Evolutionary conservation across 1,284 basidiomycete genomes (phyloP).

Genomic region (Wallemia ichthyophaga): DNA sequence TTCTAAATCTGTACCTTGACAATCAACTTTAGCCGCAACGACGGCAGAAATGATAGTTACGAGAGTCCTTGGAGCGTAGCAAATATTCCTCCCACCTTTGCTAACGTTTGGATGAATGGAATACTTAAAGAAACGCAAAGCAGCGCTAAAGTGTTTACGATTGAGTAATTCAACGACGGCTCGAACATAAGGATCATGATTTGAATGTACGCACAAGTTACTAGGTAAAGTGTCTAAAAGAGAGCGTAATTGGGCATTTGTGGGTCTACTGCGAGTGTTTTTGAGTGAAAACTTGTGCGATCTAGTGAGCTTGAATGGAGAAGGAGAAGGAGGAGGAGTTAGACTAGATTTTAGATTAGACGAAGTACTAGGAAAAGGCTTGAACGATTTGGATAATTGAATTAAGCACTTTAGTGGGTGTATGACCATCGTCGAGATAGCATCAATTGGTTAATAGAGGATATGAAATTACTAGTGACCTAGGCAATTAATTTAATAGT

Average conservation of each 20-base stretch:
- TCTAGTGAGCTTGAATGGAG: background rate
- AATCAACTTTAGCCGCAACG: background rate
- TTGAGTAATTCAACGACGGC: background rate
- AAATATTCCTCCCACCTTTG: background rate
- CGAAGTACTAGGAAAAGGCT: too few relatives aligned
- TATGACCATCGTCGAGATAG: background rate
- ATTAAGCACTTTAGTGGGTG: background rate
- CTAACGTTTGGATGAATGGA: background rate
- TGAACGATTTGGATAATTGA: background rate
- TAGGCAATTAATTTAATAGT: too few relatives aligned
- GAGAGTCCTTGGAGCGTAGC: background rate
- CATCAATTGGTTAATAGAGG: background rate
- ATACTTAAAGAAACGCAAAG: background rate
- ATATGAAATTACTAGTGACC: background rate
- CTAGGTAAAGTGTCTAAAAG: background rate
- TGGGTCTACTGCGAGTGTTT: background rate
- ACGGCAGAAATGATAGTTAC: background rate
- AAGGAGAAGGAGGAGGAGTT: too few relatives aligned
- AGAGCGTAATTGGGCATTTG: background rate
- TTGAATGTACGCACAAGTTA: background rate
- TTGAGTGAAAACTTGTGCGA: background rate
- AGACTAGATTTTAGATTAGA: too few relatives aligned
- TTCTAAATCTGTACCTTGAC: background rate
- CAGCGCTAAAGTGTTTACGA: background rate
- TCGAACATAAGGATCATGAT: background rate